Conservation (phyloP, 75 land plant species). For the Sequoiadendron giganteum region DNA sequence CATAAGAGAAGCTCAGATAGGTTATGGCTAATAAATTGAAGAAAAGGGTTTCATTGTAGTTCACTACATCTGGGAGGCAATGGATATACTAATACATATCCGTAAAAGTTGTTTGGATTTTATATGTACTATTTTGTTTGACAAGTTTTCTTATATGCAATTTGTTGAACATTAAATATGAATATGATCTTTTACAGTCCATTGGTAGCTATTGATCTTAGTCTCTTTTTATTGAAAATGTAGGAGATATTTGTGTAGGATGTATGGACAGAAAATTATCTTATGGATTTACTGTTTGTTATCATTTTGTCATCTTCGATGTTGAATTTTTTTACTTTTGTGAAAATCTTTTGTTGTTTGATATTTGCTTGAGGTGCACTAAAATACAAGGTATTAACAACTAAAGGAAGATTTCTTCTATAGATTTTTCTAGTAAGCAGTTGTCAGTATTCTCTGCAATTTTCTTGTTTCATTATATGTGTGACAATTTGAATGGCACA, state of each 20-base stretch:
- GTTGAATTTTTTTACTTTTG: not conserved
- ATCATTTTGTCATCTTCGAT: not conserved
- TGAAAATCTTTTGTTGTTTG: not conserved
- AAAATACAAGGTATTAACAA: not conserved
- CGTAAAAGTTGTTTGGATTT: not conserved
- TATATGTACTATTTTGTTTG: not conserved
- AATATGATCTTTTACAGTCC: not conserved
- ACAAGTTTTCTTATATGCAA: not conserved
- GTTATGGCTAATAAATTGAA: not conserved
- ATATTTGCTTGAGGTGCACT: not conserved
- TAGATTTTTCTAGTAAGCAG: not conserved
- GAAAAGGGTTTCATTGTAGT: conserved; percentile 10
- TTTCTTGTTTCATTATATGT: too few species aligned
- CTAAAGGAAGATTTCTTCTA: not conserved
- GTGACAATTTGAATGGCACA: too few species aligned
- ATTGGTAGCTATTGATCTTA: not conserved
- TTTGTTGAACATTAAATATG: not conserved
- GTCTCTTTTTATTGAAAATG: not conserved
- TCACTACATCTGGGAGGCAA: not conserved
- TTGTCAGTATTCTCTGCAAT: not conserved
- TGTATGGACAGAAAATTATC: not conserved
- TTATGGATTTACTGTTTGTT: not conserved
- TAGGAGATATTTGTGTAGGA: too few species aligned
- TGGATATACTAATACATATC: not conserved
- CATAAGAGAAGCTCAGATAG: not conserved